These are phyloP conservation scores for Bacterosira constricta DNA, from an alignment of 108 stramenopile species.

Conservation along the genomic window DNA sequence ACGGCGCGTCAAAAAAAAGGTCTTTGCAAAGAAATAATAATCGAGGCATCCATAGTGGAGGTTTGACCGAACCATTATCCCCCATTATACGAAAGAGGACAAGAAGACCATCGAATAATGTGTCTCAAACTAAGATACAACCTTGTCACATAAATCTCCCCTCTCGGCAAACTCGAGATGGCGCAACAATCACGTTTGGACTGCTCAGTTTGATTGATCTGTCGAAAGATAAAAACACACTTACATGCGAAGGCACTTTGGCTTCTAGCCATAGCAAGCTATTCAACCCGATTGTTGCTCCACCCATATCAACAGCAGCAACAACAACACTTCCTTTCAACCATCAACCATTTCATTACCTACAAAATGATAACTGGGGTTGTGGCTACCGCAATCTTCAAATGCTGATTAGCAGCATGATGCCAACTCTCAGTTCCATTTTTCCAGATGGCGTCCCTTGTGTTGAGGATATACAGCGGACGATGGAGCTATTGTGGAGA, in stretches of 20 bases:
- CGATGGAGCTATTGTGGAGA: conserved; percentile 68
- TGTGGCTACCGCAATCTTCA: conserved; percentile 86
- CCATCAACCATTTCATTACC: conserved; percentile 41
- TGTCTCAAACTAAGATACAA: neutral
- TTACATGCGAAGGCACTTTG: conserved; percentile 4
- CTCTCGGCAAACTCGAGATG: neutral
- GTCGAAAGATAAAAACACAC: neutral
- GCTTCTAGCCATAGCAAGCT: neutral
- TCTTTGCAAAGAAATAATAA: too few species aligned
- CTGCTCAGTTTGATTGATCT: conserved; percentile 1
- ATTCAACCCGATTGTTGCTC: neutral
- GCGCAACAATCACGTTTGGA: conserved; percentile 21
- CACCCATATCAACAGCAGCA: neutral
- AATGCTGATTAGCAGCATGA: conserved; percentile 70
- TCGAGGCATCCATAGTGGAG: too few species aligned
- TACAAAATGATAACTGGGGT: conserved; percentile 76
- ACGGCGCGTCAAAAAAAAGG: too few species aligned
- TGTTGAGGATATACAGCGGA: conserved; percentile 54
- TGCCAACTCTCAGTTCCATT: conserved; percentile 49
- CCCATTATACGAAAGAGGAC: neutral
- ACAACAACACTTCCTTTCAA: neutral
- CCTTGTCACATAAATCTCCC: neutral
- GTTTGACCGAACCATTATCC: too few species aligned
- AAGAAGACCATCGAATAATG: neutral
- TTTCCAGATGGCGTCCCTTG: conserved; percentile 57